Conservation (phyloP, 2,329 filamentous ascomycete genomes). For the Lachnellula suecica region DNA sequence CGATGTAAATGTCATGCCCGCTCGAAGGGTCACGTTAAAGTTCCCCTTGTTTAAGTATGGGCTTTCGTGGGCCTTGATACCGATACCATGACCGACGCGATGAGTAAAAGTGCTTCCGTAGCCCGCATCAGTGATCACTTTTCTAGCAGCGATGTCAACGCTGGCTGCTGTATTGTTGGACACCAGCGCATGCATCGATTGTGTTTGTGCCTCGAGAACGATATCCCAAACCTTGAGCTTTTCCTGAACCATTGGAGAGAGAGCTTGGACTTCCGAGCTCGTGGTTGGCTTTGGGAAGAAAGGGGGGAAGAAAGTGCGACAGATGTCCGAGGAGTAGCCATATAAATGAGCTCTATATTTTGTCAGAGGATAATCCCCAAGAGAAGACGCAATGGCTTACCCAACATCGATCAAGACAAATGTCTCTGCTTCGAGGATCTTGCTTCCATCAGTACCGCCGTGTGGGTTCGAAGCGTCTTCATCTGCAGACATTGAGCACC, state of each 20-base stretch:
- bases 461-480: conserved; percentile 41
- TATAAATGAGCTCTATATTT: conserved; percentile 51
- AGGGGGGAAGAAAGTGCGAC: conserved; percentile 56
- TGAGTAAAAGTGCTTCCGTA: conserved; percentile 62
- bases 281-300: conserved; percentile 32
- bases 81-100: conserved; percentile 62
- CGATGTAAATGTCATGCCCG: conserved; percentile 63
- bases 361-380: neutral
- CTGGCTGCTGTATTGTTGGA: conserved; percentile 54
- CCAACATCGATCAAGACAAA: conserved; percentile 64
- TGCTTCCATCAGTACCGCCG: conserved; percentile 42
- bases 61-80: conserved; percentile 65
- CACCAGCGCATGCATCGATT: conserved; percentile 49
- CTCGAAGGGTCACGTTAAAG: conserved; percentile 41
- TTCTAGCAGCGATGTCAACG: conserved; percentile 60
- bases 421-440: conserved; percentile 50
- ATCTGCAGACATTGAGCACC: conserved; percentile 23
- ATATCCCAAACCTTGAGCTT: conserved; percentile 59
- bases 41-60: conserved; percentile 66
- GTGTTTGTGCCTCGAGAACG: conserved; percentile 61
- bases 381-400: conserved; percentile 14
- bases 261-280: neutral
- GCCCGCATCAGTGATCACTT: conserved; percentile 55
- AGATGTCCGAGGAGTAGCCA: conserved; percentile 64
- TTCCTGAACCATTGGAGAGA: conserved; percentile 36